Conservation (phyloP, 768 basidiomycete species). For the Termitomyces sp. region DNA sequence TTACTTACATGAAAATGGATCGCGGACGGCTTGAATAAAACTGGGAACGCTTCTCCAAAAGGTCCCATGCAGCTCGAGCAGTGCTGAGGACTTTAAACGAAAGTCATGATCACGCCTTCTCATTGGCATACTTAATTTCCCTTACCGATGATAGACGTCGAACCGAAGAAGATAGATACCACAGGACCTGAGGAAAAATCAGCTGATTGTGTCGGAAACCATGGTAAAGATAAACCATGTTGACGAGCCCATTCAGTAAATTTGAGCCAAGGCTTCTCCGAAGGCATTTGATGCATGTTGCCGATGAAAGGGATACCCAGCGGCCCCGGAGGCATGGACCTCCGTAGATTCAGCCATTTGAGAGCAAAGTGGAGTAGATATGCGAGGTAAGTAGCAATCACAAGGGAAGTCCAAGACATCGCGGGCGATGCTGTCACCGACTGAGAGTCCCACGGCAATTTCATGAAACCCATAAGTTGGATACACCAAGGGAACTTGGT, state of each 20-base stretch:
- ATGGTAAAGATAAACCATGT: slow-evolving; percentile 31
- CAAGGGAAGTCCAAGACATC: not conserved
- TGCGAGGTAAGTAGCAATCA: slow-evolving; percentile 10
- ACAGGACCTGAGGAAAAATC: slow-evolving; percentile 30
- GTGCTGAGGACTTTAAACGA: slow-evolving; percentile 35
- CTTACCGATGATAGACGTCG: slow-evolving; percentile 39
- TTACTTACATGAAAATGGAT: slow-evolving; percentile 37
- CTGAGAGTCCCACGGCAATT: not conserved
- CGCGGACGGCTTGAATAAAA: slow-evolving; percentile 46
- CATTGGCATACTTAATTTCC: not conserved
- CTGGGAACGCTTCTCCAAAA: slow-evolving; percentile 43
- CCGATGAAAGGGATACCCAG: slow-evolving; percentile 41
- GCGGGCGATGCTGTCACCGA: not conserved
- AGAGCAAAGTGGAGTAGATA: slow-evolving; percentile 19
- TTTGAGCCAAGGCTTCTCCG: slow-evolving; percentile 43
- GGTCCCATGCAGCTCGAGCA: slow-evolving; percentile 43
- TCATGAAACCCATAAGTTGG: not conserved
- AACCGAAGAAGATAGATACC: slow-evolving; percentile 37
- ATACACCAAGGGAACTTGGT: not conserved
- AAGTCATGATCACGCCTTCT: not conserved
- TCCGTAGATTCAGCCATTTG: slow-evolving; percentile 28
- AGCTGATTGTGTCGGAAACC: not conserved
- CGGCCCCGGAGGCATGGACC: slow-evolving; percentile 43
- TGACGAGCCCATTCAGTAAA: slow-evolving; percentile 43
- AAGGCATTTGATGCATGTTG: slow-evolving; percentile 42